A percentile compares a stretch with the other conserved stretches of the same genome.
phyloP scores from a whole-genome alignment of 805 yeast species.

The Candida alai region DNA sequence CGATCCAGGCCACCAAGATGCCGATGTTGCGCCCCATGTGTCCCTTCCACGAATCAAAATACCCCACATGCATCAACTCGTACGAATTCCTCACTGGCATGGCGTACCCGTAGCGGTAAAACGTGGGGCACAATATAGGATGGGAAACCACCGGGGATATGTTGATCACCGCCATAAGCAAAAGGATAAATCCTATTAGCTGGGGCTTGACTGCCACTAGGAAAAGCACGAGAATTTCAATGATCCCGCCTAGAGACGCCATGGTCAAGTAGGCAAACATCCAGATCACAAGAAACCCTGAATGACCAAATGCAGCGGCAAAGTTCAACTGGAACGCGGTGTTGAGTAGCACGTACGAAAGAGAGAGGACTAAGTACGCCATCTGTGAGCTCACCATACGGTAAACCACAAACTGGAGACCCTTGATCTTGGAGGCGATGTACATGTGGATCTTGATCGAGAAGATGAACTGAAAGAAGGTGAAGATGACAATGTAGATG shows the following conservation, averaged over 20 bases:
- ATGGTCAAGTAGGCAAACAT: slow-evolving; percentile 24
- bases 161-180: slow-evolving; percentile 25
- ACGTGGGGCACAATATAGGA: slow-evolving; percentile 21
- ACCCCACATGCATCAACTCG: slow-evolving; percentile 28
- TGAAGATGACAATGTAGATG: slow-evolving; percentile 28
- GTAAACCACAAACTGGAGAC: slow-evolving; percentile 20
- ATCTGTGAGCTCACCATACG: slow-evolving; percentile 25
- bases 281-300: slow-evolving; percentile 35
- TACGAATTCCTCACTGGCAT: slow-evolving; percentile 26
- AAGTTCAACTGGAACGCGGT: slow-evolving; percentile 23
- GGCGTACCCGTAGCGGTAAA: slow-evolving; percentile 28
- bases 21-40: slow-evolving; percentile 31
- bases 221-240: slow-evolving; percentile 24
- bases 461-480: slow-evolving; percentile 32
- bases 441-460: slow-evolving; percentile 22
- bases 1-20: slow-evolving; percentile 28
- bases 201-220: slow-evolving; percentile 22
- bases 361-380: slow-evolving; percentile 24
- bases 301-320: slow-evolving; percentile 22
- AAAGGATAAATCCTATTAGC: slow-evolving; percentile 25
- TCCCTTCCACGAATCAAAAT: slow-evolving; percentile 32
- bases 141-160: slow-evolving; percentile 31
- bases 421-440: slow-evolving; percentile 24
- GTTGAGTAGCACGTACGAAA: slow-evolving; percentile 27
- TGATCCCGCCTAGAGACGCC: slow-evolving; percentile 28